Evolutionary conservation across 1,284 basidiomycete genomes (phyloP).

Genomic region (Cryptococcus sp.): DNA sequence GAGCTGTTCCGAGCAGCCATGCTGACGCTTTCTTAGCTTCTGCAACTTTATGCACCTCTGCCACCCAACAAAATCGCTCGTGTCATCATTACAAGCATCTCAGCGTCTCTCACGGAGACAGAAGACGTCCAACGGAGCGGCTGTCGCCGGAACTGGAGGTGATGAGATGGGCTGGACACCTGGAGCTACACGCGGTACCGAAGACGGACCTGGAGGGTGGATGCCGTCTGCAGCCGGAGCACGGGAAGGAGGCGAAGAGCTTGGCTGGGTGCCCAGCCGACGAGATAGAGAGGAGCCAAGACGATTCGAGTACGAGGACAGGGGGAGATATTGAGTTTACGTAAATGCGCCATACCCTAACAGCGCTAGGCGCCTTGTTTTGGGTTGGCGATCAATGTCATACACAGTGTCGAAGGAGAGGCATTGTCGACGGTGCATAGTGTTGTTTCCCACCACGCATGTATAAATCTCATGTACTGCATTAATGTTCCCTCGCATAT

Average conservation of each 20-base stretch:
- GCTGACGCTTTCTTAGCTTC: constrained; percentile 52
- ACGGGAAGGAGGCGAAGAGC: constrained; percentile 14
- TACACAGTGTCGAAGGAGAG: too few relatives aligned
- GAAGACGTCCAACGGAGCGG: constrained; percentile 31
- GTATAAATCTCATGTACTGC: too few relatives aligned
- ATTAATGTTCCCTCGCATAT: too few relatives aligned
- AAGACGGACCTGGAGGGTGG: constrained; percentile 23
- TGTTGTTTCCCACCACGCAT: too few relatives aligned
- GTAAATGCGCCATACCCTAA: too few relatives aligned
- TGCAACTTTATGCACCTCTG: constrained; percentile 99
- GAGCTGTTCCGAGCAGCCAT: not conserved
- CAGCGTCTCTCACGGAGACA: constrained; percentile 76
- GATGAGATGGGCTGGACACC: constrained; percentile 49
- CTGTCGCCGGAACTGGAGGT: constrained; percentile 14
- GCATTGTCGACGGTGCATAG: too few relatives aligned
- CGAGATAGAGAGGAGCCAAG: constrained; percentile 9
- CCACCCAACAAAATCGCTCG: constrained; percentile 77
- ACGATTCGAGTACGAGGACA: constrained; percentile 3
- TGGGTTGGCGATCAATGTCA: too few relatives aligned
- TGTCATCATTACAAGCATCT: constrained; percentile 73
- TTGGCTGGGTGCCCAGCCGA: constrained; percentile 23
- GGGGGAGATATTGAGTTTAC: constrained; percentile 2
- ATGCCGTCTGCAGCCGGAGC: constrained; percentile 8
- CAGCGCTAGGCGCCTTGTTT: too few relatives aligned
- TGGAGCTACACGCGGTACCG: constrained; percentile 10